Evolutionary conservation across 805 yeast genomes (phyloP), one percentile per base, ranked within the genome.

Genomic region (Limtongia smithiae): DNA sequence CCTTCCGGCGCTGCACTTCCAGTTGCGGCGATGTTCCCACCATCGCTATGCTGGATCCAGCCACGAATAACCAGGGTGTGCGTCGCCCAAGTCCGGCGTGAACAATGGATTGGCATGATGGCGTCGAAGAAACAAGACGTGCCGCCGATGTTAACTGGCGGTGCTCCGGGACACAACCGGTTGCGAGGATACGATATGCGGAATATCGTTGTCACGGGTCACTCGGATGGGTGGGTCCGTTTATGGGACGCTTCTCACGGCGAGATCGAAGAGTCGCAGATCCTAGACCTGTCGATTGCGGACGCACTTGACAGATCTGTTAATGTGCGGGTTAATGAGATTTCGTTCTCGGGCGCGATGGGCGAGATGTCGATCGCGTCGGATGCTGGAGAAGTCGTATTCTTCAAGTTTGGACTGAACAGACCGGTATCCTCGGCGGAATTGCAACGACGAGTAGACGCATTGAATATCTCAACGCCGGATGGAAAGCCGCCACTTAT

Each of bases 171-270:
- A 0, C 69, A 74, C 28, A 73, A 76, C 20, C 71, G 70, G 27
- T 65, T 74, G 34, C 74, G 81, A 42, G 69, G 75, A 1, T 68
- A 68, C 50, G 81, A 77, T 31, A 66, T 71, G 20, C 73, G 85
- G 35, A 78, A 82, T 2, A 78, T 80, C 12, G 67, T 88, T 27
- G 76, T 85, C 1, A 82, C 96, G 0, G 97, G 97, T 1, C 96
- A 88, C 65, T 75, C 76, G 17, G 81, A 83, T 62, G 98, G 97
- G 0, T 74, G 78, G 25, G 80, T 93, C 0, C 75, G 94, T 50
- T 65, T 93, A 7, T 82, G 87, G 78, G 96, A 91, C 66, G 82
- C 88, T 0, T 80, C 94, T 0, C 79, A 81, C 48, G 84, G 85
- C 18, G 96, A 86, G 54, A 44, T 60, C 18, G 80, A 75, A 48